Percentiles rank a stretch among this genome's conserved stretches.
Conservation (phyloP, 345 rosid genomes). For the Populus euphratica region DNA sequence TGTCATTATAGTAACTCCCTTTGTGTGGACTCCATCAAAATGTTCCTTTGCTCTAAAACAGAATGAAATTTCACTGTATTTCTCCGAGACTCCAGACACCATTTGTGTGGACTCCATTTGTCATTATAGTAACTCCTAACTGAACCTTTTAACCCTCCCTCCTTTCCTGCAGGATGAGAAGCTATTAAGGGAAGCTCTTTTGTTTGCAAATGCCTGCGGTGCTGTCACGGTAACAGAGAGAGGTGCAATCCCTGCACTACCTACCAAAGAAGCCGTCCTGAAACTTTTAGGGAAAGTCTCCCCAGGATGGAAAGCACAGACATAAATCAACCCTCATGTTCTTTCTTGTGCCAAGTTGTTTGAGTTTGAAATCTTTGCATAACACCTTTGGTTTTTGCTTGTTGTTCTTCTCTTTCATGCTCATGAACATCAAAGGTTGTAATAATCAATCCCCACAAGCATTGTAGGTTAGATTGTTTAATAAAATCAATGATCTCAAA, state of each 20-base stretch:
- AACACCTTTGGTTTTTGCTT: neutral
- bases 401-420: neutral
- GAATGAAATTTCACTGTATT: no score
- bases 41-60: neutral
- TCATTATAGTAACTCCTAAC: neutral
- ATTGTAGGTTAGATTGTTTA: neutral
- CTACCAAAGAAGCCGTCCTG: conserved; percentile 63
- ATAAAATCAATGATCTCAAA: neutral
- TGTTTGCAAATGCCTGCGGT: conserved; percentile 83
- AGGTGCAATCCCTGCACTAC: conserved; percentile 94
- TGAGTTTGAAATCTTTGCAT: neutral
- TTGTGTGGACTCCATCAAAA: neutral
- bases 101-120: no score
- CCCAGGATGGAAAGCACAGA: neutral
- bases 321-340: neutral
- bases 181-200: conserved; percentile 65
- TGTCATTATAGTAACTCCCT: no score
- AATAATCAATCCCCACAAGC: neutral
- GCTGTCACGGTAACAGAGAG: conserved; percentile 80
- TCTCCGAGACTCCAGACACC: neutral
- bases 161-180: conserved; percentile 61
- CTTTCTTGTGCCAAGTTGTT: neutral
- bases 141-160: neutral
- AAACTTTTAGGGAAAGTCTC: conserved; percentile 32
- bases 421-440: neutral